Evolutionary conservation across 345 rosid genomes (phyloP).

Genomic region (Eucalyptus pauciflora): DNA sequence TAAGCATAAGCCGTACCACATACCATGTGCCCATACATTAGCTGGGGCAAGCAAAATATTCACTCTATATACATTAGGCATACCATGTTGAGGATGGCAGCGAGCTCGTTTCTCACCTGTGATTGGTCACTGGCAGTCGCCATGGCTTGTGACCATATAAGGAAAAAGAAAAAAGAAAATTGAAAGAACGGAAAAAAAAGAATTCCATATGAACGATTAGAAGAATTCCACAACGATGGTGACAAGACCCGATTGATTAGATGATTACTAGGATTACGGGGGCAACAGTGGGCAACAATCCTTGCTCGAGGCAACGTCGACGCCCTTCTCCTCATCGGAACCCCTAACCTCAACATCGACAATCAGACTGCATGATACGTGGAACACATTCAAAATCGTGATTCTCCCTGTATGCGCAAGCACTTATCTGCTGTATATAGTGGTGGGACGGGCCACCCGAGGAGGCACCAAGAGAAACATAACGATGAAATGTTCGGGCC

Average conservation of each 20-base stretch:
- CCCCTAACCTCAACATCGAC: background rate
- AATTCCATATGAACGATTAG: background rate
- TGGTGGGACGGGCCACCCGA: background rate
- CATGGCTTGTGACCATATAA: background rate
- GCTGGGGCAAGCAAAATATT: background rate
- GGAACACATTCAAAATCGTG: background rate
- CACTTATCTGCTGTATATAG: background rate
- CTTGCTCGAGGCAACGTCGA: background rate
- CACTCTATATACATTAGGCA: background rate
- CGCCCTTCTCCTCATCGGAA: background rate
- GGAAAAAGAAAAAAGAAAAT: too few relatives aligned
- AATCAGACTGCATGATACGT: background rate
- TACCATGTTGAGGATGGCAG: background rate
- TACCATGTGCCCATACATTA: background rate
- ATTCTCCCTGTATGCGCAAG: background rate
- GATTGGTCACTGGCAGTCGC: background rate
- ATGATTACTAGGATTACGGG: background rate
- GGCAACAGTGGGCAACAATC: background rate
- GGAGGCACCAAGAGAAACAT: background rate
- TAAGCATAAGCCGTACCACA: background rate
- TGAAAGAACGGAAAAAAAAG: accelerated
- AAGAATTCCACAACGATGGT: background rate
- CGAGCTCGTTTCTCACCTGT: background rate
- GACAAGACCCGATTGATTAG: background rate
- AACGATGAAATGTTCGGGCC: too few relatives aligned